Evolutionary conservation across 2,329 filamentous ascomycete species (phyloP).

Genomic region (Sporothrix phasma): DNA sequence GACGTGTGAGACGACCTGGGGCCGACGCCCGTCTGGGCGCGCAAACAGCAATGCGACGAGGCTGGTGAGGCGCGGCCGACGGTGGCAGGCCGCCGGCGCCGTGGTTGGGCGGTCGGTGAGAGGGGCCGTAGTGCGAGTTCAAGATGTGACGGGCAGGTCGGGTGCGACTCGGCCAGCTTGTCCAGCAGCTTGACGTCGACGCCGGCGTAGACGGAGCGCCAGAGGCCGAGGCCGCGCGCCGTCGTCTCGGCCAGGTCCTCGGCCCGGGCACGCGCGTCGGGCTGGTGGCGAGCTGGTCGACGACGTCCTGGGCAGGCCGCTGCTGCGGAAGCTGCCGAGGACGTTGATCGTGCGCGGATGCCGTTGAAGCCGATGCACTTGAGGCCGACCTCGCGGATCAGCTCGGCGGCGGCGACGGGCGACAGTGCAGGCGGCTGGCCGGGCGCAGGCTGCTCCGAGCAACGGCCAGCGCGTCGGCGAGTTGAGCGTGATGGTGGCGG

Average conservation of each 20-base stretch:
- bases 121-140: slow-evolving; percentile 61
- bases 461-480: slow-evolving; percentile 60
- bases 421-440: slow-evolving; percentile 3
- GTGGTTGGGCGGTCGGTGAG: slow-evolving; percentile 53
- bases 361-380: slow-evolving; percentile 58
- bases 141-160: slow-evolving; percentile 80
- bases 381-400: slow-evolving; percentile 60
- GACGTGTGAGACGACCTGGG: slow-evolving; percentile 71
- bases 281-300: slow-evolving; percentile 41
- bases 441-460: slow-evolving; percentile 27
- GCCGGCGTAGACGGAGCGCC: slow-evolving; percentile 68
- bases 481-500: slow-evolving; percentile 78
- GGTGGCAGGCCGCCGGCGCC: slow-evolving; percentile 36
- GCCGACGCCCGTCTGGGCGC: slow-evolving; percentile 71
- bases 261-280: slow-evolving; percentile 43
- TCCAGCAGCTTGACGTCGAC: slow-evolving; percentile 61
- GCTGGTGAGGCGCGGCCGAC: slow-evolving; percentile 64
- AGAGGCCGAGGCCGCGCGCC: slow-evolving; percentile 53
- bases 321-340: slow-evolving; percentile 38
- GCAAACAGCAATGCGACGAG: slow-evolving; percentile 64
- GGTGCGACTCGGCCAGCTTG: slow-evolving; percentile 66
- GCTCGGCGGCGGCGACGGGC: slow-evolving; percentile 47
- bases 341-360: slow-evolving; percentile 75
- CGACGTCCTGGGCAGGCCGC: slow-evolving; percentile 50
- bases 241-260: slow-evolving; percentile 46